Base-by-base conservation (phyloP, 441 rosid species). In the Syzygium syzygioides region DNA sequence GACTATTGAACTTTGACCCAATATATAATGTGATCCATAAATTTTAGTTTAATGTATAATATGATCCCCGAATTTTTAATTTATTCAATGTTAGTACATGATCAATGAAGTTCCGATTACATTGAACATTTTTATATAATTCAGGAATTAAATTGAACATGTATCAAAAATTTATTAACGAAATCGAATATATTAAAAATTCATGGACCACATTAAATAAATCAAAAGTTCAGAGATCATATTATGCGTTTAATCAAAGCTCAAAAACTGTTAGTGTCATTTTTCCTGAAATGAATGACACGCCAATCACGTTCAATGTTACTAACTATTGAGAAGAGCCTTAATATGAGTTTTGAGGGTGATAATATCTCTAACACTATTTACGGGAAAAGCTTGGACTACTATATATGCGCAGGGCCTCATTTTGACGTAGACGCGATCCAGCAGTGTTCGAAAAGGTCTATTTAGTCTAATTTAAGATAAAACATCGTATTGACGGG, bases 121-220 rank as follows among this genome's bases (percentile, higher is more conserved):
- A 60, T 60, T 14, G 2, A 5, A 60, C 32, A 60, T 60, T 60
- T 60, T 28, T 7, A 10, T 25, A 11, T 57, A 25, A 14, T 57
- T 25, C 8, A 57, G 0, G n/a, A 6, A 57, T 5, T 57, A 57
- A 57, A 25, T 25, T 57, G 14, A 57, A 57, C 14, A 25, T 0
- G 1, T 57, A 57, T 4, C 4, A 57, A 25, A 25, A 25, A 0
- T 25, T 25, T 12, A 6, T 1, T 3, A 0, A 57, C 3, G 1
- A 57, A 0, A 25, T 57, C 12, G n/a, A 25, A 4, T 1, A 57
- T 25, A 57, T 4, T 25, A 57, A 57, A 57, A 57, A 0, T 25
- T 57, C 0, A 9, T 1, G 0, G 1, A 57, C 10, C 0, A 10
- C 0, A 10, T 57, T 25, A 2, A 57, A 57, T 4, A 57, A 57